phyloP scores from a whole-genome alignment of 2,329 filamentous ascomycete species.

The Helotiales sp. region DNA sequence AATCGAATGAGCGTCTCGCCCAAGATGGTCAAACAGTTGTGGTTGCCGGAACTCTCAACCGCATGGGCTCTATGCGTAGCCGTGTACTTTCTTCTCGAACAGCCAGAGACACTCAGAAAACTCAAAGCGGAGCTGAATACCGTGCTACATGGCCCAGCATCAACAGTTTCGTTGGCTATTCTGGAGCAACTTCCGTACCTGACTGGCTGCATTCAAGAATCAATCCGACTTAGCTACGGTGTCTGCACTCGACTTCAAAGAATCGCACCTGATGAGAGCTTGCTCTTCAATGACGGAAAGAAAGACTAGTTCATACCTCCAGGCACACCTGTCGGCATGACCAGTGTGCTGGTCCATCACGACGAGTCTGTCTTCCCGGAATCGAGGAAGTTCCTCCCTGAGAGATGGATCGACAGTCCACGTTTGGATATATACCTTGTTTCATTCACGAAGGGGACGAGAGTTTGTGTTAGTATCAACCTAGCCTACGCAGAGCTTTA shows the following conservation, averaged over 20 bases:
- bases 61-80: slow-evolving; percentile 43
- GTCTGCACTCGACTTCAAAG: slow-evolving; percentile 39
- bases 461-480: slow-evolving; percentile 48
- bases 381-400: slow-evolving; percentile 47
- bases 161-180: slow-evolving; percentile 6
- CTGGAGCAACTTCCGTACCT: slow-evolving; percentile 42
- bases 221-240: slow-evolving; percentile 42
- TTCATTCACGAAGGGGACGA: slow-evolving; percentile 49
- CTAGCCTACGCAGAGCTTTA: slow-evolving; percentile 28
- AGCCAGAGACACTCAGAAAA: slow-evolving; percentile 39
- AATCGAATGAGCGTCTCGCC: slow-evolving; percentile 13
- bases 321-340: slow-evolving; percentile 47
- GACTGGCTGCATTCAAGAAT: slow-evolving; percentile 44
- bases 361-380: slow-evolving; percentile 47
- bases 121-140: slow-evolving; percentile 45
- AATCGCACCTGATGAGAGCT: slow-evolving; percentile 32
- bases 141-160: slow-evolving; percentile 19
- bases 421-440: slow-evolving; percentile 47
- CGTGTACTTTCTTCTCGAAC: slow-evolving; percentile 45
- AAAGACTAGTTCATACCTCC: slow-evolving; percentile 30
- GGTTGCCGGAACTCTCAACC: slow-evolving; percentile 35
- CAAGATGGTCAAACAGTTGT: slow-evolving; percentile 4
- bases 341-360: slow-evolving; percentile 47
- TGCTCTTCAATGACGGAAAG: slow-evolving; percentile 23
- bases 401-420: slow-evolving; percentile 48